Evolutionary conservation across 2,329 filamentous ascomycete species (phyloP), one percentile per base, ranked within the genome.

Genomic region (Penicillium sp.): DNA sequence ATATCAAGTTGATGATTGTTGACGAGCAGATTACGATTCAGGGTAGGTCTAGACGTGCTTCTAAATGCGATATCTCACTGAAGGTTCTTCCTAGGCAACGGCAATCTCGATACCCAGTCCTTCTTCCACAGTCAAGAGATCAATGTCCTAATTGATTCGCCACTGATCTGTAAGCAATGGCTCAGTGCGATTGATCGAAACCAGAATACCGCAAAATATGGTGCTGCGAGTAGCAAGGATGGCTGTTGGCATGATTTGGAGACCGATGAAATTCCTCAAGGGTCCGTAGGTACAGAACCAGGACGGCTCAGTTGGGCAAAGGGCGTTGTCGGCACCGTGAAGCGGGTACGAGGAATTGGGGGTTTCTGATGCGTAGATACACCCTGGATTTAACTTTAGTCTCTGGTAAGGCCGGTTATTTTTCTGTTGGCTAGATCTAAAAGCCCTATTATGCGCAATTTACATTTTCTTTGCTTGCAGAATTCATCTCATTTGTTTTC

Each of bases 51-150:
- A 32, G 9, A 14, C 13, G 8, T 5, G n/a, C 6, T 20, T 34
- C 31, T 32, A 14, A 16, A 32, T 16, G 3, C 6, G 3, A 6
- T 4, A 4, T 3, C 29, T 11, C 9, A 18, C 31, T 34, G 18
- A 34, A 26, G 22, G 10, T 4, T 20, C 10, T 28, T 41, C 8
- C 1, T 23, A 68, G 66, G 86, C 3, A 87, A 80, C 53, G 86
- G 86, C 0, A 91, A 90, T 59, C 84, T 89, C 63, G 87, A 91
- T 57, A 89, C 86, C 1, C 87, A 91, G 66, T 82, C 77, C 16
- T 90, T 85, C 82, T 89, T 77, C 55, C 86, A 91, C 60, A 83
- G 78, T 44, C 85, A 89, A 64, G 87, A 91, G 64, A 77, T 86
- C 44, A 90, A 91, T 55, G 66, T 90, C 20, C 80, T 91, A 77